A percentile compares a stretch with the other conserved stretches of the same genome.
Evolutionary conservation across 1,139 yeast species (phyloP).

Genomic region (Debaryomyces sp.): DNA sequence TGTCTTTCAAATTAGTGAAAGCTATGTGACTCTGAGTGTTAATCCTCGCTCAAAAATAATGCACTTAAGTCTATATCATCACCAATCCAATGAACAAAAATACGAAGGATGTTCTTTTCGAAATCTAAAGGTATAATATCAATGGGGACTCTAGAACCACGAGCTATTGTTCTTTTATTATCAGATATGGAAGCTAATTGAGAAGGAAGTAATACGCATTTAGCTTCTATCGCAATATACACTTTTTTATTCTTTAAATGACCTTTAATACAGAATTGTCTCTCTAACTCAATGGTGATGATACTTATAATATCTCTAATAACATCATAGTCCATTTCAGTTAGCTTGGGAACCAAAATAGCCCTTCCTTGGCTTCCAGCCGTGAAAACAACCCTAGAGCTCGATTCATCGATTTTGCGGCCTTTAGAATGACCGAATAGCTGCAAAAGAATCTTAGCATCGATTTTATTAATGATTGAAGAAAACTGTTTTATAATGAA

Average conservation of each 20-base stretch:
- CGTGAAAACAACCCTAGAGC: slow-evolving; percentile 8
- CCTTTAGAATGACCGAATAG: slow-evolving; percentile 13
- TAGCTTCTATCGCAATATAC: neutral
- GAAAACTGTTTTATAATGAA: slow-evolving; percentile 6
- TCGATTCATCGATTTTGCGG: neutral
- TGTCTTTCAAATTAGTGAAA: slow-evolving; percentile 6
- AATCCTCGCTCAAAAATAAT: slow-evolving; percentile 9
- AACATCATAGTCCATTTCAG: neutral
- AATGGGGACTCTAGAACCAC: neutral
- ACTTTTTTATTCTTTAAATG: neutral
- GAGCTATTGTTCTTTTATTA: neutral
- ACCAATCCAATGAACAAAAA: slow-evolving; percentile 17
- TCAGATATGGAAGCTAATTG: neutral
- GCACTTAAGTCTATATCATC: slow-evolving; percentile 12
- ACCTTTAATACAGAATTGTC: neutral
- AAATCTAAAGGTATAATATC: neutral
- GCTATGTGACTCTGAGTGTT: neutral
- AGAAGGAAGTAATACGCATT: slow-evolving; percentile 5
- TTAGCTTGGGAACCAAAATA: neutral
- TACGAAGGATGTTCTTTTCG: slow-evolving; percentile 9
- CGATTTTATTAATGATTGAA: slow-evolving; percentile 5
- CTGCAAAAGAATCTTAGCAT: slow-evolving; percentile 13
- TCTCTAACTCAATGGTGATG: neutral
- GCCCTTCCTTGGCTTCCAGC: slow-evolving; percentile 4
- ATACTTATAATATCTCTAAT: neutral